These are phyloP conservation scores for Wickerhamomyces tratensis DNA, from an alignment of 805 yeast species.

Conservation along the genomic window DNA sequence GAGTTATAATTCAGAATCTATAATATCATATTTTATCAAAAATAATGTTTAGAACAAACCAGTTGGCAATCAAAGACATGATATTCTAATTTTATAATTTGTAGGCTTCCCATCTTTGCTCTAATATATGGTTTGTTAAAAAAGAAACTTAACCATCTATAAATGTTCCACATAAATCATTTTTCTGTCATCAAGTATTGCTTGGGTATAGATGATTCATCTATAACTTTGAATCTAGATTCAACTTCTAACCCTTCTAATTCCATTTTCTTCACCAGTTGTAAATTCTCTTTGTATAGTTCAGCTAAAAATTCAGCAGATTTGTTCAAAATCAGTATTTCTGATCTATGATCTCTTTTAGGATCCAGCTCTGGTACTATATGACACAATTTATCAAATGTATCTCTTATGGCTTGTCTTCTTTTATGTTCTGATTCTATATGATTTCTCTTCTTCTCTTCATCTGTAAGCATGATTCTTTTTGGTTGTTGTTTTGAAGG, in stretches of 20 bases:
- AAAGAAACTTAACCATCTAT: no score
- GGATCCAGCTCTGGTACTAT: conserved; percentile 64
- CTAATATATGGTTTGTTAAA: no score
- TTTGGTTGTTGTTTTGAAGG: conserved; percentile 2
- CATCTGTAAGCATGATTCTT: conserved; percentile 17
- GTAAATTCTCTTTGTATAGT: conserved; percentile 39
- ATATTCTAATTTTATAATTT: no score
- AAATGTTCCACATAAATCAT: no score
- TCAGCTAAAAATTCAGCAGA: conserved; percentile 44
- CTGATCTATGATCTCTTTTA: conserved; percentile 66
- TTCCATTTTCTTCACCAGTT: conserved; percentile 31
- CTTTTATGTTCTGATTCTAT: conserved; percentile 83
- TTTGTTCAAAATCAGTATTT: conserved; percentile 62
- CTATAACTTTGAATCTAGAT: background rate
- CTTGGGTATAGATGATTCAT: background rate
- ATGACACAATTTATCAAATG: conserved; percentile 66
- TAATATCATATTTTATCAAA: no score
- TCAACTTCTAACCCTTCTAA: conserved; percentile 18
- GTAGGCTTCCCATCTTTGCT: no score
- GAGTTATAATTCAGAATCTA: no score
- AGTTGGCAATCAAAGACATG: no score
- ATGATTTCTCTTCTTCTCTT: conserved; percentile 52
- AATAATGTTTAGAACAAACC: no score
- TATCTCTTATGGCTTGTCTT: conserved; percentile 74
- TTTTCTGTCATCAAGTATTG: no score